Evolutionary conservation across 495 filamentous ascomycete species (phyloP).

Genomic region (Aspergillus indologenus): DNA sequence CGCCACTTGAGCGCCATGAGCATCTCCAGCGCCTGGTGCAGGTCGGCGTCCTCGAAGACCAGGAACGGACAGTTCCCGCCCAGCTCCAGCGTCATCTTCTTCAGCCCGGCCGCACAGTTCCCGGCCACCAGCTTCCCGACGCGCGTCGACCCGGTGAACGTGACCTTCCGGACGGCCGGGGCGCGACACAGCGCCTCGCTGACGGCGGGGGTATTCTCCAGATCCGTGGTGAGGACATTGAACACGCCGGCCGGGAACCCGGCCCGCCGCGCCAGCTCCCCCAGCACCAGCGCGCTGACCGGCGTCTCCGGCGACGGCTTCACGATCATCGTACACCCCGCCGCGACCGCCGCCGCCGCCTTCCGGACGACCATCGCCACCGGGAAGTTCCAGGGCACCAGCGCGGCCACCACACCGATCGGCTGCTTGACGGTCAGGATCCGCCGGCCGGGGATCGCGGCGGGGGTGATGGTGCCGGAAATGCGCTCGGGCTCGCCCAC

Average conservation of each 20-base stretch:
- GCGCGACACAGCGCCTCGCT: conserved; percentile 65
- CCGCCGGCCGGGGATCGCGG: conserved; percentile 57
- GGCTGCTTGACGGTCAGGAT: conserved; percentile 70
- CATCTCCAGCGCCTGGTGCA: conserved; percentile 58
- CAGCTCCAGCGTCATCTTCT: conserved; percentile 70
- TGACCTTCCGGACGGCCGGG: conserved; percentile 64
- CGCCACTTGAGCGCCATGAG: conserved; percentile 65
- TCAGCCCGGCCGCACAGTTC: conserved; percentile 59
- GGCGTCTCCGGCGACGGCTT: conserved; percentile 63
- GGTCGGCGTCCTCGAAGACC: conserved; percentile 70
- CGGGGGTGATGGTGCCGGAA: conserved; percentile 55
- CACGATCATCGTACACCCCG: conserved; percentile 65
- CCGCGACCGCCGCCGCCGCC: conserved; percentile 65
- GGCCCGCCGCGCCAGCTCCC: conserved; percentile 51
- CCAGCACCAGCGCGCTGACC: conserved; percentile 50
- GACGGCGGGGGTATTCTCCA: conserved; percentile 62
- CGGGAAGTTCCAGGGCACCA: conserved; percentile 67
- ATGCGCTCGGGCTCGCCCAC: conserved; percentile 68
- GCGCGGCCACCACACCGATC: conserved; percentile 60
- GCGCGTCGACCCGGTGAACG: conserved; percentile 69
- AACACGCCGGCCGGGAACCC: conserved; percentile 56
- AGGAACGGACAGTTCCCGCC: conserved; percentile 75
- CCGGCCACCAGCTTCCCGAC: conserved; percentile 61
- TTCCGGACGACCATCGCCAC: conserved; percentile 68
- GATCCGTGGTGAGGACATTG: conserved; percentile 53